Percentiles rank a stretch among this genome's conserved stretches.
Conservation (phyloP, 23 red algal species). For the Chondrus crispus region DNA sequence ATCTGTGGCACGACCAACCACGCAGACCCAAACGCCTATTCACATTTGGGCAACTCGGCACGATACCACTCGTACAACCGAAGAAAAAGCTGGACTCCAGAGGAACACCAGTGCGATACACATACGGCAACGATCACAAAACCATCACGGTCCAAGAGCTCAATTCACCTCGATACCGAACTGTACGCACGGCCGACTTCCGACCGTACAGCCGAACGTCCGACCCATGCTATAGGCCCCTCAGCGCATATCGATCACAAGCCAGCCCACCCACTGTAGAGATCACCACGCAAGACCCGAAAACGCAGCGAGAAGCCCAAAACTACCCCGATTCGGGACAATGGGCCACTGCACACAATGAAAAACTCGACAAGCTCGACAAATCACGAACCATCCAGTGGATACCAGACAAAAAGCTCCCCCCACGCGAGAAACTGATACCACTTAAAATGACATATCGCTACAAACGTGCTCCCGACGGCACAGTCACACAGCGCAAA, state of each 20-base stretch:
- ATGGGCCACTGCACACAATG: not conserved
- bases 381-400: not conserved
- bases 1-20: not conserved
- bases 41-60: not conserved
- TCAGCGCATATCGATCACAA: too few relatives aligned
- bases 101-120: not conserved
- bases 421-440: not conserved
- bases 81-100: not conserved
- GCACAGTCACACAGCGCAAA: not conserved
- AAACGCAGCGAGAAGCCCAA: not conserved
- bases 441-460: not conserved
- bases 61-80: not conserved
- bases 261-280: not conserved
- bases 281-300: not conserved
- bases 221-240: too few relatives aligned
- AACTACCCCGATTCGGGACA: not conserved
- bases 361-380: constrained; percentile 3
- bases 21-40: not conserved
- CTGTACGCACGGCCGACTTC: too few relatives aligned
- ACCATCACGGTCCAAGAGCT: too few relatives aligned
- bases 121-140: not conserved
- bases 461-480: not conserved
- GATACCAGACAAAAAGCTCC: not conserved
- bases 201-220: too few relatives aligned
- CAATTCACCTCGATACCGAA: too few relatives aligned